Percentiles rank a stretch among this genome's conserved stretches.
Evolutionary conservation across 2,329 filamentous ascomycete genomes (phyloP).

Genomic region (Tothia fuscella): DNA sequence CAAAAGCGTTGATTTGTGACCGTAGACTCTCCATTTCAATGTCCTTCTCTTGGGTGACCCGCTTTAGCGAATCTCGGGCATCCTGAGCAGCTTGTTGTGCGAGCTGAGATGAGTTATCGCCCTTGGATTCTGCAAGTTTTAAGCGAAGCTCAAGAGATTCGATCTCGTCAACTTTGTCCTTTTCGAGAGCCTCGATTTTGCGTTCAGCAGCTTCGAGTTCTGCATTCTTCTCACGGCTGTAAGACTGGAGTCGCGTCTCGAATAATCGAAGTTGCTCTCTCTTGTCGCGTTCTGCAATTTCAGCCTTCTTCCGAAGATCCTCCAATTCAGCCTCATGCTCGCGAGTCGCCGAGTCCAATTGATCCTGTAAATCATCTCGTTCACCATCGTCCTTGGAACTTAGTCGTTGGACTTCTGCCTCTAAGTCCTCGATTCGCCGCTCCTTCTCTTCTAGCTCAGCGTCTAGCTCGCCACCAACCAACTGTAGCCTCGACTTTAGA

Average conservation of each 20-base stretch:
- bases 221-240: slow-evolving; percentile 17
- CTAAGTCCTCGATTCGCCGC: slow-evolving; percentile 21
- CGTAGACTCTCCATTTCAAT: slow-evolving; percentile 26
- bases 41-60: slow-evolving; percentile 26
- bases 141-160: slow-evolving; percentile 29
- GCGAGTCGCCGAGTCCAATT: slow-evolving; percentile 15
- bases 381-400: slow-evolving; percentile 4
- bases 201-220: slow-evolving; percentile 22
- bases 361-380: slow-evolving; percentile 5
- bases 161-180: slow-evolving; percentile 28
- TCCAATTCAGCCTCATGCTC: slow-evolving; percentile 26
- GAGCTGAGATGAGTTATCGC: slow-evolving; percentile 28
- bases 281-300: slow-evolving; percentile 16
- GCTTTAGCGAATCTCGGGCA: slow-evolving; percentile 25
- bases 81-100: slow-evolving; percentile 29
- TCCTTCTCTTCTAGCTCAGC: slow-evolving; percentile 22
- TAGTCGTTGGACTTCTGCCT: slow-evolving; percentile 19
- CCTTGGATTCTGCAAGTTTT: slow-evolving; percentile 27
- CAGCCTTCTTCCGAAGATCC: slow-evolving; percentile 23
- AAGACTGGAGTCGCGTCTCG: slow-evolving; percentile 7
- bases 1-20: slow-evolving; percentile 23
- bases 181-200: slow-evolving; percentile 20
- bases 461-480: slow-evolving; percentile 21
- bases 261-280: slow-evolving; percentile 9
- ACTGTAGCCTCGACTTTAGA: slow-evolving; percentile 21